A percentile compares a stretch with the other conserved stretches of the same genome.
These are phyloP conservation scores for Cystobasidium onofrii DNA, from an alignment of 768 basidiomycete genomes.

Conservation along the genomic window DNA sequence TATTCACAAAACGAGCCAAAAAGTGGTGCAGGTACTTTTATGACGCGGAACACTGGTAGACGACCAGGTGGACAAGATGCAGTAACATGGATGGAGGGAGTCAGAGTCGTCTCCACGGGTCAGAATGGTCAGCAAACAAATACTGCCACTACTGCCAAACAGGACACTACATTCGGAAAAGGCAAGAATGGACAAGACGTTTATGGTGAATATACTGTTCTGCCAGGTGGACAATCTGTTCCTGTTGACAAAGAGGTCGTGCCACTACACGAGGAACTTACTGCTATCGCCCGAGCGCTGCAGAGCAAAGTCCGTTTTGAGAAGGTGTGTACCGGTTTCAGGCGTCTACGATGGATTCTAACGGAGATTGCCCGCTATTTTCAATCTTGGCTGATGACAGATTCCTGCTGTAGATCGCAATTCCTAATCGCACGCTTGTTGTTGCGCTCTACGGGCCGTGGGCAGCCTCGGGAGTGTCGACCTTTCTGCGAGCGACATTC, in stretches of 20 bases:
- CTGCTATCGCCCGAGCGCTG: constrained; percentile 15
- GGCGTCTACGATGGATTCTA: too few relatives aligned
- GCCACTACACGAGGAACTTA: constrained; percentile 30
- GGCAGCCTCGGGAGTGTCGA: constrained; percentile 7
- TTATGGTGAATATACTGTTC: background rate
- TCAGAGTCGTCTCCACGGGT: background rate
- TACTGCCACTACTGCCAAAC: background rate
- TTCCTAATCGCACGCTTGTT: constrained; percentile 5
- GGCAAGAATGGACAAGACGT: background rate
- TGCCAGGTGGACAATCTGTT: background rate
- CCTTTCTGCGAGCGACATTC: constrained; percentile 30
- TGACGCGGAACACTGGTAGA: constrained; percentile 4
- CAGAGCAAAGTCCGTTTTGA: constrained; percentile 30
- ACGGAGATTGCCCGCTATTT: too few relatives aligned
- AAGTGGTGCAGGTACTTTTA: background rate
- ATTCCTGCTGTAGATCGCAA: constrained; percentile 4
- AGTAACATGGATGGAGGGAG: constrained; percentile 25
- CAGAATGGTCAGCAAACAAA: background rate
- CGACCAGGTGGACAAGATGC: constrained; percentile 22
- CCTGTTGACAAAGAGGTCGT: constrained; percentile 12
- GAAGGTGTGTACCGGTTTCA: constrained; percentile 19
- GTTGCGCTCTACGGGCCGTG: constrained; percentile 29
- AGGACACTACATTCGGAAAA: background rate
- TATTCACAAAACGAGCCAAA: background rate
- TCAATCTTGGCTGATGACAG: background rate